Base-by-base conservation (phyloP, 2,329 filamentous ascomycete species). In the Ascochyta viciae-villosae region DNA sequence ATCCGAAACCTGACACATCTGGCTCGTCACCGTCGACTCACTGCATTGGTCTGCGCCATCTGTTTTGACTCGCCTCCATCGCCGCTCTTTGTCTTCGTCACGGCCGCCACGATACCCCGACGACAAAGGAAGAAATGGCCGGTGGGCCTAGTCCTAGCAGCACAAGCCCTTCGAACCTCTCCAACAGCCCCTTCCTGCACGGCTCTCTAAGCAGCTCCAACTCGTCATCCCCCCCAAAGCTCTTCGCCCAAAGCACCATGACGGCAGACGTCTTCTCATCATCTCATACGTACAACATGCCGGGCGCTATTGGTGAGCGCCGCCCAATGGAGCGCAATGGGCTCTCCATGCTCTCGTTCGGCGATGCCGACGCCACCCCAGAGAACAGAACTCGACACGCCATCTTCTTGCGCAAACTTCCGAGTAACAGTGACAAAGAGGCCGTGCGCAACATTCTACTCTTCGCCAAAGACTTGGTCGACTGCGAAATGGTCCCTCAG, bases 401-500 rank as follows among this genome's bases (percentile, higher is more conserved):
- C 49, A 78, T 89, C 57, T 72, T 85, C 51, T 79, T 89, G 76
- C 84, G 85, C 66, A 85, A 82, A 63, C 77, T 89, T 13, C 84
- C 86, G 4, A 80, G 78, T 56, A 86, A 81, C 68, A 87, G 82
- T 39, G 84, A 81, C 65, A 74, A 79, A 46, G 85, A 87, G 60
- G 79, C 83, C 16, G 78, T 89, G 52, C 81, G 83, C 61, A 86
- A 83, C 70, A 86, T 89, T 78, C 77, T 89, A 6, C 78, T 87
- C n/a, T 88, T 89, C 64, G 84, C 86, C 19, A 85, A 86, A 64
- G 85, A 88, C 60, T 78, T 88, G 44, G 75, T 86, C 44, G 83
- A 86, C 60, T 82, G 82, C 51, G 83, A 86, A 49, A 81, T 88
- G 58, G 76, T 87, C 15, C 74, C 78, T 5, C 58, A 66, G 13